Evolutionary conservation across 345 rosid genomes (phyloP).

Genomic region (Citrus unshiu): DNA sequence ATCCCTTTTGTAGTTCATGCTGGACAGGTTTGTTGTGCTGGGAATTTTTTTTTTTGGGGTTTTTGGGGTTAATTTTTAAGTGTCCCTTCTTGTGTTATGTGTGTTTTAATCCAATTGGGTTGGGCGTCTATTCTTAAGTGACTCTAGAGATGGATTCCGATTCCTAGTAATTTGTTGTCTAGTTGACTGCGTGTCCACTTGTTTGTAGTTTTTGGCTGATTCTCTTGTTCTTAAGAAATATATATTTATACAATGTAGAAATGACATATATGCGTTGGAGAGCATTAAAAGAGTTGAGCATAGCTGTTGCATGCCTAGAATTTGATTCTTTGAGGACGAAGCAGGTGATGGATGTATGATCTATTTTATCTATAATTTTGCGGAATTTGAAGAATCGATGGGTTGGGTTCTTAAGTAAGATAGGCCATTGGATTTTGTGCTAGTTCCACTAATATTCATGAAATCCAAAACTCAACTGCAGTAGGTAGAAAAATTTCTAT

Average conservation of each 20-base stretch:
- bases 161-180: background rate
- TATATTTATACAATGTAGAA: background rate
- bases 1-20: slow-evolving; percentile 64
- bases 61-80: no score
- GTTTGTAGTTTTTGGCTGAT: background rate
- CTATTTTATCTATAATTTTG: background rate
- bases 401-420: background rate
- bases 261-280: background rate
- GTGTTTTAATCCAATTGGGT: background rate
- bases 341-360: background rate
- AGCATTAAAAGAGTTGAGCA: background rate
- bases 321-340: background rate
- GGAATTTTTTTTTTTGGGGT: background rate
- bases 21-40: slow-evolving; percentile 60
- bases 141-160: background rate
- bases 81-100: background rate
- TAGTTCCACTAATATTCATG: background rate
- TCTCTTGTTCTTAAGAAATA: background rate
- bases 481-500: background rate
- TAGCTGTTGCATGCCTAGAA: background rate
- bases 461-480: background rate
- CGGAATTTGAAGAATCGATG: background rate
- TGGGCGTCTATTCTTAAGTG: background rate
- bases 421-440: background rate
- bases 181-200: background rate